Base-by-base conservation (phyloP, 441 rosid genomes). In the Populus hybrid region DNA sequence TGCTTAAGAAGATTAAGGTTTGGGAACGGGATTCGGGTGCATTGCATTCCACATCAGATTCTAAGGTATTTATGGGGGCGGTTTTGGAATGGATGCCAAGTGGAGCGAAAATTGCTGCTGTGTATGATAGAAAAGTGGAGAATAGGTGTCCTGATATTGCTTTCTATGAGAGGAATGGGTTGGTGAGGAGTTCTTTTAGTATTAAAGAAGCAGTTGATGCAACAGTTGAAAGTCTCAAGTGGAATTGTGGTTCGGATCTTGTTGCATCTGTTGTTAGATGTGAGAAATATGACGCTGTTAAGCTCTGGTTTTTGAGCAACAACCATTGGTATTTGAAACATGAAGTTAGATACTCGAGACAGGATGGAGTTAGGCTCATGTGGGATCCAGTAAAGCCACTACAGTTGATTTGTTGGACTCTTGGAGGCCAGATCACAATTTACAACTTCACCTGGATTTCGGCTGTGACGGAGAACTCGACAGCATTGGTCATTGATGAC, bases 81-180 rank as follows among this genome's bases (percentile, higher is more conserved):
- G 81, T 88, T 78, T 81, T 95, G 86, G 98, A 91, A 32, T 95
- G 99, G 99, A 95, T 95, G 99, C 99, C 98, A 23, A 94, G 93
- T 80, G 99, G 98, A 70, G 97, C 94, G 4, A 95, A 92, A 80
- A 88, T 95, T 78, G 97, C 94, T 23, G 88, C 93, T 72, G 94
- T 90, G 73, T 87, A 83, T 85, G 88, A 88, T 61, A 83, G 83
- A 83, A 90, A 87, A 82, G 81, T 81, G 8, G 94, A 90, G 73
- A 86, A 87, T 74, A 74, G 77, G 26, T 81, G 89, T 78, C 93
- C 95, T 12, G 88, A 87, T 38, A 50, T 95, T 75, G 93, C 87
- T 74, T 92, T 91, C 86, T 90, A 86, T 35, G 98, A 95, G 83
- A 91, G 95, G 82, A 95, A 95, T 86, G 99, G 99, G 72, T 83